Evolutionary conservation across 495 filamentous ascomycete genomes (phyloP), one percentile per base, ranked within the genome.

Genomic region (Sporormia fimetaria): DNA sequence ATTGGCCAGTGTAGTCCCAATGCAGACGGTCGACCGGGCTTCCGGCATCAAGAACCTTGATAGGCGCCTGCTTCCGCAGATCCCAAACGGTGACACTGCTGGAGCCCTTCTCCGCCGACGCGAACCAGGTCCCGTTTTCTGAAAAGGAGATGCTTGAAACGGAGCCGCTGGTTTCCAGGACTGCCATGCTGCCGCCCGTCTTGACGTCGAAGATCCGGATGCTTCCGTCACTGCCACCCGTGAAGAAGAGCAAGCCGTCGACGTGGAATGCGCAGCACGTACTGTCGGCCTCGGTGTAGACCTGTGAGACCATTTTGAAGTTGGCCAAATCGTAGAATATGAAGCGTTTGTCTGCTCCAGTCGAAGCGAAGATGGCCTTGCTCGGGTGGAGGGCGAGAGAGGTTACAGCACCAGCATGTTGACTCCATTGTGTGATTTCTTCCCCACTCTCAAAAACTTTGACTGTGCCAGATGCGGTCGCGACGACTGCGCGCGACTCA

Each of bases 1-100:
- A 98, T 59, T 96, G 90, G 16, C 87, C 90, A 14, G 82, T 90
- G 66, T 93, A 94, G 54, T 98, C 90, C 85, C 86, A 98, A 33
- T 69, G 66, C 41, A 94, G 67, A 18, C 70, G 71, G 31, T 76
- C 67, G 34, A 93, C 73, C 30, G 72, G 69, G 47, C 73, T 78
- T 25, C 86, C 88, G 39, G 82, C 80, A 29, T 95, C 85, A 14
- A 96, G 67, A 20, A 78, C 72, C 68, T 92, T 90, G 47, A 74
- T 73, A 49, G 74, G 67, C 31, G 77, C 75, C 22, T 78, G 75
- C 60, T 85, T 94, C 41, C 90, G 81, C 27, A 98, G 69, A 62
- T 96, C 87, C 69, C 87, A 96, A 44, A 98, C 77, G 6, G 78
- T 76, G 36, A 94, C 76, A 12, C 68, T 78, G 6, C 76, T 81